Percentiles rank a stretch among this genome's conserved stretches.
Evolutionary conservation across 2,329 filamentous ascomycete genomes (phyloP).

Genomic region (Amauroascus verrucosus): DNA sequence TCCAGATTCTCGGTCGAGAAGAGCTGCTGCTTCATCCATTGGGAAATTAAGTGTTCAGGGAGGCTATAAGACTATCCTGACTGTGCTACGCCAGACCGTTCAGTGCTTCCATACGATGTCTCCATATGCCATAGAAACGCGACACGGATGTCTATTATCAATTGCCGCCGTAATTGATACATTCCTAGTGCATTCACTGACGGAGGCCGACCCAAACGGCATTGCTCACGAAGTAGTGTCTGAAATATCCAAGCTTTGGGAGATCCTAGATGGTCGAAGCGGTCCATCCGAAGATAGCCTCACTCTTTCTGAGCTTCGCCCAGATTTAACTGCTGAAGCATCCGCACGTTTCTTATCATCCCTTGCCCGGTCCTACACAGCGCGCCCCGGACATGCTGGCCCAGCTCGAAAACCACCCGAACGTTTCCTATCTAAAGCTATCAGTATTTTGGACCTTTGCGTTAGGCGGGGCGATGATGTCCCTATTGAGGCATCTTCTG

Average conservation of each 20-base stretch:
- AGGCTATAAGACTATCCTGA: slow-evolving; percentile 24
- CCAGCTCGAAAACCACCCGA: slow-evolving; percentile 17
- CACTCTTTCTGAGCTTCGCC: slow-evolving; percentile 31
- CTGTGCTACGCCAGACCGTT: slow-evolving; percentile 27
- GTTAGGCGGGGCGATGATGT: slow-evolving; percentile 33
- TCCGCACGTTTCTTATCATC: slow-evolving; percentile 32
- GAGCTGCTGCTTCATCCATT: slow-evolving; percentile 60
- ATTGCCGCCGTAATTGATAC: slow-evolving; percentile 32
- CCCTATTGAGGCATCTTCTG: slow-evolving; percentile 33
- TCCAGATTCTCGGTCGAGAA: slow-evolving; percentile 60
- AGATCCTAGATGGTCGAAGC: slow-evolving; percentile 28
- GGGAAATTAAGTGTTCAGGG: slow-evolving; percentile 39
- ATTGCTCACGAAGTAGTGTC: slow-evolving; percentile 22
- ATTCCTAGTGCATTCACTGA: slow-evolving; percentile 20
- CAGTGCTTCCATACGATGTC: slow-evolving; percentile 30
- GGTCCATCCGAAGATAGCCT: slow-evolving; percentile 31
- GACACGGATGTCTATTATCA: slow-evolving; percentile 37
- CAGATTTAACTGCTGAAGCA: slow-evolving; percentile 36
- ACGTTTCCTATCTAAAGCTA: slow-evolving; percentile 23
- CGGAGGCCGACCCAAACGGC: slow-evolving; percentile 17
- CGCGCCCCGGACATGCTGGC: slow-evolving; percentile 6
- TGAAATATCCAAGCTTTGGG: slow-evolving; percentile 29
- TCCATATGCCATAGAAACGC: slow-evolving; percentile 32
- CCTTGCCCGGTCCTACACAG: slow-evolving; percentile 25
- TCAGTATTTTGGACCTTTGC: slow-evolving; percentile 31